Percentiles rank a stretch among this genome's conserved stretches.
These are phyloP conservation scores for Cladosporium phlei DNA, from an alignment of 2,329 filamentous ascomycete genomes.

Conservation along the genomic window DNA sequence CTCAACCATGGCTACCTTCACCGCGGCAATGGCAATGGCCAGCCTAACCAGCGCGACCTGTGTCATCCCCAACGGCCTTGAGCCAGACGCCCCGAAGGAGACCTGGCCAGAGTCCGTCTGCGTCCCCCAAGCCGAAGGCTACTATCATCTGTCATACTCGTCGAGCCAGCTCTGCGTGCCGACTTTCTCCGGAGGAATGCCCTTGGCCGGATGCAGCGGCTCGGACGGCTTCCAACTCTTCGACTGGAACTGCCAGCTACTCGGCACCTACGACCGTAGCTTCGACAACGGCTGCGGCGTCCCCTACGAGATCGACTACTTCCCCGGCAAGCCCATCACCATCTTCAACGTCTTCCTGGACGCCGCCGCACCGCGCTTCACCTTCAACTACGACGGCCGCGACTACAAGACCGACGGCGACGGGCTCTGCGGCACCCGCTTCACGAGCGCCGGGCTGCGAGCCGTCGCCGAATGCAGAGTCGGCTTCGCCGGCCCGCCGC, in stretches of 20 bases:
- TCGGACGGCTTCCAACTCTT: constrained; percentile 61
- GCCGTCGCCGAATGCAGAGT: not conserved
- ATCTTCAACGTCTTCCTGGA: not conserved
- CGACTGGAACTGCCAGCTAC: not conserved
- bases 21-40: not conserved
- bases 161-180: not conserved
- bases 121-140: not conserved
- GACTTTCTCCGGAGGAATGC: not conserved
- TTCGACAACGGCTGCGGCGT: not conserved
- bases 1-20: not conserved
- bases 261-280: not conserved
- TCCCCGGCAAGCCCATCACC: not conserved
- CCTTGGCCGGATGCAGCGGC: constrained; percentile 86
- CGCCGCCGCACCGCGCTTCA: not conserved
- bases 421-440: not conserved
- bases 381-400: not conserved
- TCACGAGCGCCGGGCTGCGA: not conserved
- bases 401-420: not conserved
- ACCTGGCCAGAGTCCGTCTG: not conserved
- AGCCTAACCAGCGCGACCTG: not conserved
- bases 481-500: not conserved
- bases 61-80: not conserved
- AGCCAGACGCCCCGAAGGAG: not conserved
- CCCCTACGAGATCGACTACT: not conserved
- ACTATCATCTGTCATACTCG: not conserved